Conservation (phyloP, 2,329 filamentous ascomycete species). For the Talaromyces marneffei region DNA sequence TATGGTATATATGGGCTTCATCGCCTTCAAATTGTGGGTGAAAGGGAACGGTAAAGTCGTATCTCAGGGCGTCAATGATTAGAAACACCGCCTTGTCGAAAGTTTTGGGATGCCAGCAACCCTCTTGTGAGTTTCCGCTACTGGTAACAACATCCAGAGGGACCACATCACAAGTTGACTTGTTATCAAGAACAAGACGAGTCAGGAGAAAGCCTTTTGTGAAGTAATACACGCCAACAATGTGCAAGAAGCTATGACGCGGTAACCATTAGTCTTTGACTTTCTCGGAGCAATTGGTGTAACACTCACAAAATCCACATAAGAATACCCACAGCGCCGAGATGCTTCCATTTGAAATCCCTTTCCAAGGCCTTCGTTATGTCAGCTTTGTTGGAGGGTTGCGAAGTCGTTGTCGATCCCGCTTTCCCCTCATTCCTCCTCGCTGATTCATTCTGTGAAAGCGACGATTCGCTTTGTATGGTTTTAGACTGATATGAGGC, state of each 20-base stretch:
- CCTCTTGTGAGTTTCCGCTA: slow-evolving; percentile 44
- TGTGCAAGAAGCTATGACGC: slow-evolving; percentile 58
- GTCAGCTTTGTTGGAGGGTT: slow-evolving; percentile 26
- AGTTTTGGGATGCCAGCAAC: slow-evolving; percentile 93
- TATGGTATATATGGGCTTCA: slow-evolving; percentile 64
- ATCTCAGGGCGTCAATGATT: slow-evolving; percentile 86
- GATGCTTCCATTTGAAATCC: slow-evolving; percentile 35
- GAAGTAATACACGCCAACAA: slow-evolving; percentile 80
- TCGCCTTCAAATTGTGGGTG: slow-evolving; percentile 42
- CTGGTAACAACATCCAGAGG: slow-evolving; percentile 48
- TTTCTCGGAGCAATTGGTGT: background rate
- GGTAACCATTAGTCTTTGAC: background rate
- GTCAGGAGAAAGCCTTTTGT: slow-evolving; percentile 92
- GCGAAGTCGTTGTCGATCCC: background rate
- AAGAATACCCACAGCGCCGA: slow-evolving; percentile 34
- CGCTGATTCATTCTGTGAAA: background rate
- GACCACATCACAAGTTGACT: slow-evolving; percentile 62
- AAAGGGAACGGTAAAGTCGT: slow-evolving; percentile 90
- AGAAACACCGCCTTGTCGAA: slow-evolving; percentile 90
- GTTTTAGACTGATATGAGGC: background rate
- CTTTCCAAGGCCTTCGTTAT: slow-evolving; percentile 28
- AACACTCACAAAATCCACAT: slow-evolving; percentile 38
- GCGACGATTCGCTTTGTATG: background rate
- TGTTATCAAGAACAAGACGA: slow-evolving; percentile 70
- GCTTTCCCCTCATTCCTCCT: background rate